Evolutionary conservation across 2,329 filamentous ascomycete species (phyloP), one percentile per base, ranked within the genome.

Genomic region (Fusarium sp.): DNA sequence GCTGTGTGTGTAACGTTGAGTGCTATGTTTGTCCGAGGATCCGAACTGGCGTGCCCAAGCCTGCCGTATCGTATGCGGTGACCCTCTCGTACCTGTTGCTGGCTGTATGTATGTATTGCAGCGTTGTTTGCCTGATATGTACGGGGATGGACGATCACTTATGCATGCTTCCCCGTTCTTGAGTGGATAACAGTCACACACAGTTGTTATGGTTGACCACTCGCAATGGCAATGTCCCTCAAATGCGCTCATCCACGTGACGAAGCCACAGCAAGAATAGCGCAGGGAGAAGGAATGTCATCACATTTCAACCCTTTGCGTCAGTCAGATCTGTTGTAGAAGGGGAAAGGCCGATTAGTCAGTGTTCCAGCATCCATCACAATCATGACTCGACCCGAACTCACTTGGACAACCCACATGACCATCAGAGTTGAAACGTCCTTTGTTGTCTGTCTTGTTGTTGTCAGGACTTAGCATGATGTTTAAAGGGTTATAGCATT

Each of bases 261-360:
- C 59, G 50, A 60, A 55, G n/a, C 56, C 34, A 8, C 25, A 51
- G 31, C 31, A 36, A 56, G 14, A 34, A 23, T 62, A 51, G 65
- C 58, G 49, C 40, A 68, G 61, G 40, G 11, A 51, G 23, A 64
- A 63, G 54, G 25, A 62, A 65, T 68, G 56, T 46, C 38, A 65
- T 66, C 49, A 44, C 57, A 46, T 57, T 57, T 38, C 36, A 23
- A 29, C 11, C 5, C 16, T 53, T 33, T 44, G 27, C 42, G 42
- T 49, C 42, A 27, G 42, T 49, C 42, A 27, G 42, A 49, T 16
- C 14, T 6, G 14, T 27, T 25, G 14, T 49, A 0, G 42, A 49
- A 49, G n/a, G 42, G 42, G 13, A n/a, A 49, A 16, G 9, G 23
- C 9, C 23, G 20, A 46, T 25, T 46, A 46, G 42, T 49, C 42